These are phyloP conservation scores for Camelina neglecta DNA, from an alignment of 345 rosid genomes.

Conservation along the genomic window DNA sequence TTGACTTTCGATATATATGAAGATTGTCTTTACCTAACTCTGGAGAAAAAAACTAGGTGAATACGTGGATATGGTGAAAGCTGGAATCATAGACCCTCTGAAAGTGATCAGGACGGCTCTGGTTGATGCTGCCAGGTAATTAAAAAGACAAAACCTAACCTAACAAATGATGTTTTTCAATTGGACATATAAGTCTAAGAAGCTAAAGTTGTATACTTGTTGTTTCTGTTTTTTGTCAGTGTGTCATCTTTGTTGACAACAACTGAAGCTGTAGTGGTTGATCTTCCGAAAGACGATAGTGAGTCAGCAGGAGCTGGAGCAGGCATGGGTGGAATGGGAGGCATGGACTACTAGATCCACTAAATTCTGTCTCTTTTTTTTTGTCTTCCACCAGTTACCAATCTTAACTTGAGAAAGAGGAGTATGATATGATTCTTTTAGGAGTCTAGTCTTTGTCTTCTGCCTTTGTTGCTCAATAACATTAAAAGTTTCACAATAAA, in stretches of 20 bases:
- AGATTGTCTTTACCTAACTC: background rate
- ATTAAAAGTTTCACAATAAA: background rate
- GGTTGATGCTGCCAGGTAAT: slow-evolving; percentile 59
- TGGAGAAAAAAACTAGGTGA: slow-evolving; percentile 58
- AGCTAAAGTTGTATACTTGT: background rate
- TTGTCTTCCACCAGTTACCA: background rate
- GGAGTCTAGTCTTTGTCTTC: background rate
- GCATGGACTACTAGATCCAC: slow-evolving; percentile 10
- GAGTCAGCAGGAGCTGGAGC: slow-evolving; percentile 1
- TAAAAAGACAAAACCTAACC: background rate
- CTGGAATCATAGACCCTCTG: slow-evolving; percentile 92
- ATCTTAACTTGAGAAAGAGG: slow-evolving; percentile 3
- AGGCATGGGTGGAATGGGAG: slow-evolving; percentile 15
- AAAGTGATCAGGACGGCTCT: slow-evolving; percentile 95
- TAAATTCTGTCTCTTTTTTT: background rate
- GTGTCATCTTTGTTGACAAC: slow-evolving; percentile 3
- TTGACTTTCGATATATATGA: background rate
- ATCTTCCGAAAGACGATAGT: background rate
- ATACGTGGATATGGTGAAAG: slow-evolving; percentile 91
- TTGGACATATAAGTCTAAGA: background rate
- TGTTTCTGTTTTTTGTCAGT: background rate
- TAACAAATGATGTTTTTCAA: background rate
- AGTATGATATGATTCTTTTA: background rate
- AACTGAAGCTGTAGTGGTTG: slow-evolving; percentile 6
- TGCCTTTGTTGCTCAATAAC: background rate